Conservation (phyloP, 2,329 filamentous ascomycete species). For the Xylariaceae sp. region DNA sequence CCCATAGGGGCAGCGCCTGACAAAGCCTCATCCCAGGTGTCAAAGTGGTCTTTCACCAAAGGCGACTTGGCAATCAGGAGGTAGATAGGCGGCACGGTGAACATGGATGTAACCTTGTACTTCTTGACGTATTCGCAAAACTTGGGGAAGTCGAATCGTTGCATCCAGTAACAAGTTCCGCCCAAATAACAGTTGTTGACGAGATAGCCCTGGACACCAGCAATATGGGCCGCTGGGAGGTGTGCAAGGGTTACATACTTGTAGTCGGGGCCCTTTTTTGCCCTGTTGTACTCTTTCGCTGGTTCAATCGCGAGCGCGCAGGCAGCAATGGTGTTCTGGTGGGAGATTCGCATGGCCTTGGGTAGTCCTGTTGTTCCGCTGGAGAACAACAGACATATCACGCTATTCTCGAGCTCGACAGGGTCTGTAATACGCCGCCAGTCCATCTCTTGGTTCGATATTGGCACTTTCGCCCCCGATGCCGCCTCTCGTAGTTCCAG, state of each 20-base stretch:
- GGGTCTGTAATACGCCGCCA: conserved; percentile 62
- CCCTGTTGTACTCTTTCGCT: conserved; percentile 38
- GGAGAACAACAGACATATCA: conserved; percentile 53
- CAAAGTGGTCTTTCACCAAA: conserved; percentile 61
- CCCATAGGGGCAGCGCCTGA: conserved; percentile 64
- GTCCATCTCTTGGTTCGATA: conserved; percentile 48
- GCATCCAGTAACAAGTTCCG: conserved; percentile 66
- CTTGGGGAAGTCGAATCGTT: conserved; percentile 59
- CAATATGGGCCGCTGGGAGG: conserved; percentile 54
- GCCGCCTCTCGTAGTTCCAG: conserved; percentile 39
- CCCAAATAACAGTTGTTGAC: conserved; percentile 49
- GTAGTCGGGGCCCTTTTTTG: conserved; percentile 34
- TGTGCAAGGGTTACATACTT: conserved; percentile 42
- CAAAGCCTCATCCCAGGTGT: conserved; percentile 52
- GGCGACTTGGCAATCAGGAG: conserved; percentile 63
- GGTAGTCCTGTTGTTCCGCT: conserved; percentile 56
- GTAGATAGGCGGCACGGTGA: conserved; percentile 66
- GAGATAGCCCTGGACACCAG: conserved; percentile 53
- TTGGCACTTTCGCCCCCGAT: conserved; percentile 38
- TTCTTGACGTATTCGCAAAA: conserved; percentile 60
- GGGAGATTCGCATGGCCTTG: conserved; percentile 54
- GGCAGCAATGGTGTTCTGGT: conserved; percentile 51
- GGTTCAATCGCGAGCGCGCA: conserved; percentile 40
- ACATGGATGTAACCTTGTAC: conserved; percentile 59
- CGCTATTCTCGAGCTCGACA: conserved; percentile 47